Percentiles rank a stretch among this genome's conserved stretches.
These are phyloP conservation scores for Pulveroboletus sp. DNA, from an alignment of 768 basidiomycete genomes.

Conservation along the genomic window DNA sequence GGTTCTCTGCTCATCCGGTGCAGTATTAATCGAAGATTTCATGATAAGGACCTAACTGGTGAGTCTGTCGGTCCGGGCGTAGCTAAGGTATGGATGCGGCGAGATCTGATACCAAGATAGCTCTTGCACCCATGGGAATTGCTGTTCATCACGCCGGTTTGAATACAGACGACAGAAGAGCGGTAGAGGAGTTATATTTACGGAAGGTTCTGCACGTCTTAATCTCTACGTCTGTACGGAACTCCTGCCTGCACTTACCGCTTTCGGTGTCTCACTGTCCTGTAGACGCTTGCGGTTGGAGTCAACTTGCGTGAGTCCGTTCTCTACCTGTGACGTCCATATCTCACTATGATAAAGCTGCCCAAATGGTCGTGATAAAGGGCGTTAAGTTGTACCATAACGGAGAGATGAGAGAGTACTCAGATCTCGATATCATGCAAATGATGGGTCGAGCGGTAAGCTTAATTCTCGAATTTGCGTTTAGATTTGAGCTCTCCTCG, in stretches of 20 bases:
- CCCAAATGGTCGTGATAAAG: conserved; percentile 90
- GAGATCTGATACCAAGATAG: conserved; percentile 33
- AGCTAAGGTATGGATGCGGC: not conserved
- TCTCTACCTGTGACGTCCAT: not conserved
- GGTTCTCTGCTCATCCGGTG: conserved; percentile 1
- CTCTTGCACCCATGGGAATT: conserved; percentile 69
- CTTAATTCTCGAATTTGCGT: not conserved
- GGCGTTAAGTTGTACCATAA: conserved; percentile 83
- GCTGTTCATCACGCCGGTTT: conserved; percentile 94
- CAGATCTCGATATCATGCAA: conserved; percentile 90
- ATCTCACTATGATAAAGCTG: conserved; percentile 48
- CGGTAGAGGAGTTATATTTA: conserved; percentile 72
- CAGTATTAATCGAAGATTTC: conserved; percentile 57
- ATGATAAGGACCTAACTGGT: conserved; percentile 63
- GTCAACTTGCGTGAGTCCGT: conserved; percentile 81
- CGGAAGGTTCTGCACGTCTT: conserved; percentile 63
- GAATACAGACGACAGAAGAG: conserved; percentile 63
- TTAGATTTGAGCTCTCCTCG: not conserved
- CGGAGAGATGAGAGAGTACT: conserved; percentile 71
- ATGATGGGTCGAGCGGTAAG: conserved; percentile 94
- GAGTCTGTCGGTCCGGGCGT: too few species aligned
- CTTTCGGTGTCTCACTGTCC: conserved; percentile 3
- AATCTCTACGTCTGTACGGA: conserved; percentile 78
- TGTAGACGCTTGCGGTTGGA: conserved; percentile 90
- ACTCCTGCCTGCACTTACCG: not conserved